Base-by-base conservation (phyloP, 345 rosid genomes). In the Microcos paniculata region DNA sequence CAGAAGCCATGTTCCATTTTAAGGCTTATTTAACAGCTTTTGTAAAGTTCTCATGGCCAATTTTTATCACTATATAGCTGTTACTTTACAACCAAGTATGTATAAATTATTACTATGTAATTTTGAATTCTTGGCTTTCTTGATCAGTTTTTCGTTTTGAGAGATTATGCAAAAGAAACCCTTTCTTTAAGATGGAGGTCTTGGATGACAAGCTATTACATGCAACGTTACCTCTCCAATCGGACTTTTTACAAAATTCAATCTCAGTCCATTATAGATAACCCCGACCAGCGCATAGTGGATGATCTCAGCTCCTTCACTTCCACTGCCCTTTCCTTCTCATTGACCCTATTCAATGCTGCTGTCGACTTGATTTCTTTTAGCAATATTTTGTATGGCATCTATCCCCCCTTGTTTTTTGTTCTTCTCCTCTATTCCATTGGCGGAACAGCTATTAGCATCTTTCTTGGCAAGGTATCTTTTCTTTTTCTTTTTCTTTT, bases 211-310 rank as follows among this genome's bases (percentile, higher is more conserved):
- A 88, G 85, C 62, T 85, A 89, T 80, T 95, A 91, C 89, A 87
- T 91, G 84, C 89, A 91, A 68, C 94, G 98, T 10, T 95, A 93
- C 80, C 79, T 95, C 70, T 86, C 84, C 43, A 80, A 89, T 78
- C 90, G 82, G 76, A 86, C 93, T 16, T 95, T 91, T 82, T 95
- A 95, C 88, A 93, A 90, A 73, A 95, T 95, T 68, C 99, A 95
- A 57, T 95, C 99, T 49, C 99, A 93, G 62, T 91, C 98, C 43
- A 83, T 93, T 70, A 87, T 95, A 64, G 99, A 95, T 80, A 93
- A 95, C 84, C 97, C 98, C 2, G 99, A 95, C 81, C 99, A 93
- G 85, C 96, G 99, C 53, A 89, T 93, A 78, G 96, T 91, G 71
- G 99, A 95, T 68, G 98, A 95, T 78, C 82, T 93, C 10, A 93